phyloP scores from a whole-genome alignment of 2,329 filamentous ascomycete genomes.

The Calonectria honghensis region DNA sequence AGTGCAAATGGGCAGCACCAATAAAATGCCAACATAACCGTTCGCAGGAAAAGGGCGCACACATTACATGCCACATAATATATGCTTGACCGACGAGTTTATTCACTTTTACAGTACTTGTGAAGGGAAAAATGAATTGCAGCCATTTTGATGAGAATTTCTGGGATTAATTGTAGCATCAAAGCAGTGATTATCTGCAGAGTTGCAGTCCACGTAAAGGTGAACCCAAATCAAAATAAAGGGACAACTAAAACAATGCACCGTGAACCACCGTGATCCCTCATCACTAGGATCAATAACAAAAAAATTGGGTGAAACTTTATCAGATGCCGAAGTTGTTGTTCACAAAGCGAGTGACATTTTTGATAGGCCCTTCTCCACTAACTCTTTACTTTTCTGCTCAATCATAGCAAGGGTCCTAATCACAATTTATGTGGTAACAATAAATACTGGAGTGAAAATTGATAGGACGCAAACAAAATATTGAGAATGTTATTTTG shows the following conservation, averaged over 20 bases:
- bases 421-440: background rate
- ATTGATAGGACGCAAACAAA: background rate
- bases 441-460: background rate
- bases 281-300: background rate
- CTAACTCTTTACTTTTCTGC: background rate
- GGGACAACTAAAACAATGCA: background rate
- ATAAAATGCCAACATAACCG: background rate
- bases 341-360: background rate
- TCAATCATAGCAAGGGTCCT: background rate
- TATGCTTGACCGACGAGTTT: background rate
- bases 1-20: background rate
- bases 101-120: background rate
- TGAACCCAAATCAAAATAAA: background rate
- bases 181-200: background rate
- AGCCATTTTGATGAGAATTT: background rate
- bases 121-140: background rate
- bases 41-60: background rate
- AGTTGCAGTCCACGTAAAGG: background rate
- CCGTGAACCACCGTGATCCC: background rate
- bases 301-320: background rate
- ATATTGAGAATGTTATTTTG: background rate
- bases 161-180: background rate
- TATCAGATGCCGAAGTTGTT: background rate
- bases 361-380: background rate
- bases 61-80: background rate